Conservation (phyloP, 768 basidiomycete genomes). For the Mycena alexandri region DNA sequence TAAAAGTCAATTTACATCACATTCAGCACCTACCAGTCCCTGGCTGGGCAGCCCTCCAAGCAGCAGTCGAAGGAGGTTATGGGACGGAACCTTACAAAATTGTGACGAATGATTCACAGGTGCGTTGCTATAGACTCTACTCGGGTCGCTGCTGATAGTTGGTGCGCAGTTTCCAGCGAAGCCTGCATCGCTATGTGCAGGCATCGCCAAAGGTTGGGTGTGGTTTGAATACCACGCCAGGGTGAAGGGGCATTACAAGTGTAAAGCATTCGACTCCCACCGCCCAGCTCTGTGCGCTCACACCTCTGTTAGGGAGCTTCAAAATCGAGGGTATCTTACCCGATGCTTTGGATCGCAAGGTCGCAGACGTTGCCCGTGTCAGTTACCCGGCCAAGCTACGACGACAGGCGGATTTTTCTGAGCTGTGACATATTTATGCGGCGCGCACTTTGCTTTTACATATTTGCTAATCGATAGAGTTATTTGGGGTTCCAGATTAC, state of each 20-base stretch:
- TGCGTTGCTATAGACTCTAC: constrained; percentile 7
- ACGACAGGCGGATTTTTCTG: constrained; percentile 35
- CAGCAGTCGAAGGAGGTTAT: constrained; percentile 30
- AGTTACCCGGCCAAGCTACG: constrained; percentile 34
- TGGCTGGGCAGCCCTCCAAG: constrained; percentile 31
- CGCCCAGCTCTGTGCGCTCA: constrained; percentile 17
- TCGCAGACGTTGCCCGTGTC: constrained; percentile 27
- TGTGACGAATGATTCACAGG: constrained; percentile 34
- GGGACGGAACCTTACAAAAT: constrained; percentile 35
- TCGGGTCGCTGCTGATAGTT: background rate
- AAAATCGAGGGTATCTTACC: constrained; percentile 34
- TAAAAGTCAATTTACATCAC: background rate
- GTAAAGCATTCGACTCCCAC: constrained; percentile 12
- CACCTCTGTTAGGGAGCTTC: constrained; percentile 34
- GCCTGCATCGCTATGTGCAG: constrained; percentile 31
- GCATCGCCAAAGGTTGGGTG: constrained; percentile 37
- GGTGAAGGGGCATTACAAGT: constrained; percentile 37
- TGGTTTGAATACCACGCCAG: constrained; percentile 39
- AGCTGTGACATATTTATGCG: constrained; percentile 27
- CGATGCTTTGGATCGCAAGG: constrained; percentile 18
- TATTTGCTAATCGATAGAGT: constrained; percentile 24
- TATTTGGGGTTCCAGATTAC: constrained; percentile 14
- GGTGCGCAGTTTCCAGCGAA: constrained; percentile 28
- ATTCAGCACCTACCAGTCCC: constrained; percentile 18
- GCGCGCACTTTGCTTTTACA: background rate